phyloP scores from a whole-genome alignment of 768 basidiomycete species.

The Calocybe gangraenosa region DNA sequence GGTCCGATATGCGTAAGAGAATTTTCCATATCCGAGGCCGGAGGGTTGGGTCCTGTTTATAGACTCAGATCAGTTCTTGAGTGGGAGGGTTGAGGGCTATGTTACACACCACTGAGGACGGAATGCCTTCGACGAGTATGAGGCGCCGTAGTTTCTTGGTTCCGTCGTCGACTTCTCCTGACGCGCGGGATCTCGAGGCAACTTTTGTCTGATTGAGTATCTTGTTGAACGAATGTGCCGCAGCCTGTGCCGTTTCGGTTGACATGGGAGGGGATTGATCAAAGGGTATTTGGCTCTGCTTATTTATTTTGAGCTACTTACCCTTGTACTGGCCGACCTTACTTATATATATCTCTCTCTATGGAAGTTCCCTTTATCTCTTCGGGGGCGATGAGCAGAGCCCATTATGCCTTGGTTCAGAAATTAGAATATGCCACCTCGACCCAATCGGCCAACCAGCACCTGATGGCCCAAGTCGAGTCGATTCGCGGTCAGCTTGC shows the following conservation, averaged over 20 bases:
- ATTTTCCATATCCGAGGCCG: slow-evolving; percentile 94
- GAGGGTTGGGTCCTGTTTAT: slow-evolving; percentile 62
- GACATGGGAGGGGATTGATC: slow-evolving; percentile 5
- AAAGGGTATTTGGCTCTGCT: slow-evolving; percentile 11
- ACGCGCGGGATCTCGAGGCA: slow-evolving; percentile 58
- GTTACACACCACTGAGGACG: slow-evolving; percentile 62
- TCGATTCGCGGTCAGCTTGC: slow-evolving; percentile 49
- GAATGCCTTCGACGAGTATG: slow-evolving; percentile 90
- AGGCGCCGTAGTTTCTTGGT: slow-evolving; percentile 82
- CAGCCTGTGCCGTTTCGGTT: slow-evolving; percentile 23
- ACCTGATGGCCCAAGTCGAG: slow-evolving; percentile 56
- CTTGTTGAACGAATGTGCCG: slow-evolving; percentile 78
- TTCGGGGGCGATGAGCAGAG: slow-evolving; percentile 73
- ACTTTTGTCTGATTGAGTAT: slow-evolving; percentile 68
- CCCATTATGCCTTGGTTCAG: slow-evolving; percentile 72
- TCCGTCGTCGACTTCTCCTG: slow-evolving; percentile 66
- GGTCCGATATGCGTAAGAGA: slow-evolving; percentile 73
- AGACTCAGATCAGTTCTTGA: neutral
- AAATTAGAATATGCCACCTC: slow-evolving; percentile 64
- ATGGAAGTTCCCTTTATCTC: slow-evolving; percentile 79
- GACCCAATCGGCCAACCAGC: slow-evolving; percentile 54
- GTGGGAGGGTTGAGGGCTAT: neutral
- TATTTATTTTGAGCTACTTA: slow-evolving; percentile 4
- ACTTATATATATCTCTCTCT: neutral
- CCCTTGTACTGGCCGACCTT: neutral